Evolutionary conservation across 257 asterid genomes (phyloP).

Genomic region (Salvia miltiorrhiza): DNA sequence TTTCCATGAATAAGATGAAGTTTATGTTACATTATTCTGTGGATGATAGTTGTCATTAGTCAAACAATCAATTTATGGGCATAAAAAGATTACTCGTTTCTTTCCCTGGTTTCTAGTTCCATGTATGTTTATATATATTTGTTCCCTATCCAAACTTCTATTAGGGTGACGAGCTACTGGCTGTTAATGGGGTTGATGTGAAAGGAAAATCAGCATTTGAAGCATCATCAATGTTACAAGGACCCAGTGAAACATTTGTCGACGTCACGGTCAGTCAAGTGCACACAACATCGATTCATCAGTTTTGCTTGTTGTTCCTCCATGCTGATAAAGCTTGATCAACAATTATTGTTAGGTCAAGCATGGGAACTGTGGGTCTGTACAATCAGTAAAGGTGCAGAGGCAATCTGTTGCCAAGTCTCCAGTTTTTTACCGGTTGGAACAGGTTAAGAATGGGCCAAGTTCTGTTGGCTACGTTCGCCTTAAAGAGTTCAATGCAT

Average conservation of each 20-base stretch:
- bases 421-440: slow-evolving; percentile 87
- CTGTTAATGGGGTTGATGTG: slow-evolving; percentile 79
- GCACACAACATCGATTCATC: slow-evolving; percentile 18
- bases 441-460: slow-evolving; percentile 58
- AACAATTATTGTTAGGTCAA: slow-evolving; percentile 57
- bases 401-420: slow-evolving; percentile 90
- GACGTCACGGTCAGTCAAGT: slow-evolving; percentile 55
- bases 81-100: background rate
- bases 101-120: slow-evolving; percentile 10
- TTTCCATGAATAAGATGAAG: slow-evolving; percentile 13
- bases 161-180: slow-evolving; percentile 90
- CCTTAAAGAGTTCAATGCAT: slow-evolving; percentile 95
- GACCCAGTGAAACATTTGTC: slow-evolving; percentile 86
- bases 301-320: slow-evolving; percentile 18
- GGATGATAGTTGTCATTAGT: background rate
- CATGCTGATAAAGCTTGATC: slow-evolving; percentile 20
- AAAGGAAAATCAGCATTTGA: slow-evolving; percentile 91
- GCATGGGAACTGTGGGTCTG: slow-evolving; percentile 96
- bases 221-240: slow-evolving; percentile 84
- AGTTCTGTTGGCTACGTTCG: slow-evolving; percentile 85
- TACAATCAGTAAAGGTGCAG: slow-evolving; percentile 63
- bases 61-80: background rate
- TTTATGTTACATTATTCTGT: background rate
- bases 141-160: slow-evolving; percentile 19
- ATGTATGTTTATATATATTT: background rate